phyloP scores from a whole-genome alignment of 2,329 filamentous ascomycete species.

The Penicillium sp. region DNA sequence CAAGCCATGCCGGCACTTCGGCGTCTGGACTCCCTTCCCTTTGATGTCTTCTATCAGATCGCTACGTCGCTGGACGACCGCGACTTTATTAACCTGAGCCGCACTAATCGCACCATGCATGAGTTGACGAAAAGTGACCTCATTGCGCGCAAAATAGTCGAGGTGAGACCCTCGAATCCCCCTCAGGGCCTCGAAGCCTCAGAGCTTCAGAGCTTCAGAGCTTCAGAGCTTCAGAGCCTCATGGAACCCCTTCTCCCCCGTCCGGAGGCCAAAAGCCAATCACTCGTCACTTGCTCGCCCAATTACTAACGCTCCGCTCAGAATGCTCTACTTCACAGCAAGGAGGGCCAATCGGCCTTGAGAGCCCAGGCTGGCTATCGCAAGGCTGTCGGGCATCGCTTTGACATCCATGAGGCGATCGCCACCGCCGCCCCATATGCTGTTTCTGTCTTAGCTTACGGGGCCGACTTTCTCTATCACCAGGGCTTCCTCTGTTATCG shows the following conservation, averaged over 20 bases:
- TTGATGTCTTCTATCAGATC: slow-evolving; percentile 61
- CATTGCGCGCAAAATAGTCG: slow-evolving; percentile 55
- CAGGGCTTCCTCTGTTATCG: slow-evolving; percentile 64
- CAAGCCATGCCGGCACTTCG: slow-evolving; percentile 6
- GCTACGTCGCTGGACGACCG: slow-evolving; percentile 52
- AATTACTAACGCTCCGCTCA: slow-evolving; percentile 26
- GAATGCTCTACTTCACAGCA: slow-evolving; percentile 42
- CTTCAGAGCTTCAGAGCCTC: not conserved
- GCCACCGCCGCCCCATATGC: slow-evolving; percentile 60
- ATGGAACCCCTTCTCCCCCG: not conserved
- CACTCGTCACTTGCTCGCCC: not conserved
- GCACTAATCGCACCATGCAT: slow-evolving; percentile 50
- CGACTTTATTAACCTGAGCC: slow-evolving; percentile 55
- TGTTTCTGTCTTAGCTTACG: slow-evolving; percentile 56
- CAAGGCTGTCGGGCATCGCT: slow-evolving; percentile 55
- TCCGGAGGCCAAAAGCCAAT: not conserved
- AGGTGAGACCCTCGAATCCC: slow-evolving; percentile 42
- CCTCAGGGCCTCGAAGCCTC: not conserved
- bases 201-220: not conserved
- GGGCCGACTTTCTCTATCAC: slow-evolving; percentile 58
- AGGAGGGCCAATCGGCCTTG: slow-evolving; percentile 43
- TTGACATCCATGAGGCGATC: slow-evolving; percentile 59
- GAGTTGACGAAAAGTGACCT: slow-evolving; percentile 51
- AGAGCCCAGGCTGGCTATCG: slow-evolving; percentile 44
- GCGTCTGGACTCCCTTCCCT: slow-evolving; percentile 51